Conservation (phyloP, 2,329 filamentous ascomycete genomes). For the Ophiocordyceps polyrhachis-furcata region DNA sequence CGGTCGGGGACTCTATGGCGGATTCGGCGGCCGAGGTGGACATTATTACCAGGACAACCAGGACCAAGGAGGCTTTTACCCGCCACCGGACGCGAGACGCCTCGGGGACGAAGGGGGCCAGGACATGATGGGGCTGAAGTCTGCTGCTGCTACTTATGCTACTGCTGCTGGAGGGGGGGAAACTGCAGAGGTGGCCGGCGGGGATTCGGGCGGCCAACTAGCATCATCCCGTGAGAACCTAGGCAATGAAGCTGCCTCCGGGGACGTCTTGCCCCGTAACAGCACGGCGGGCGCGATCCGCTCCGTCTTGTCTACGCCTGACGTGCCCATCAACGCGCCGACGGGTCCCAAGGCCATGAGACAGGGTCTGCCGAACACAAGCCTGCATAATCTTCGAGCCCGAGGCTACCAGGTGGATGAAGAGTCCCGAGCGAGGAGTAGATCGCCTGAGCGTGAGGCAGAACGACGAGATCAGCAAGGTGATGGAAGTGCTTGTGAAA, state of each 20-base stretch:
- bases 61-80: conserved; percentile 11
- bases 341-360: conserved; percentile 92
- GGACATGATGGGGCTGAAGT: not conserved
- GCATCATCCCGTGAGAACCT: conserved; percentile 11
- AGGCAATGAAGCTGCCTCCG: conserved; percentile 10
- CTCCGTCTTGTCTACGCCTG: conserved; percentile 15
- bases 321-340: conserved; percentile 52
- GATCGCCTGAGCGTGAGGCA: conserved; percentile 21
- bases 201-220: conserved; percentile 4
- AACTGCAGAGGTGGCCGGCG: conserved; percentile 5
- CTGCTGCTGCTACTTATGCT: not conserved
- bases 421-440: conserved; percentile 24
- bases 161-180: not conserved
- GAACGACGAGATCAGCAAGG: conserved; percentile 4
- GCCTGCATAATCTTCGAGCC: conserved; percentile 45
- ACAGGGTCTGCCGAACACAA: conserved; percentile 69
- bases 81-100: conserved; percentile 7
- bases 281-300: conserved; percentile 9
- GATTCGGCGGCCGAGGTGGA: conserved; percentile 33
- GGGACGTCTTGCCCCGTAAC: conserved; percentile 4
- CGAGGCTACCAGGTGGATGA: conserved; percentile 25
- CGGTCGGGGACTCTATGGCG: conserved; percentile 41
- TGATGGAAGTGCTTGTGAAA: not conserved
- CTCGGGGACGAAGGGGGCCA: conserved; percentile 10
- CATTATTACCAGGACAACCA: conserved; percentile 25